Evolutionary conservation across 2,329 filamentous ascomycete genomes (phyloP).

Genomic region (Ophiosphaerella korrae): DNA sequence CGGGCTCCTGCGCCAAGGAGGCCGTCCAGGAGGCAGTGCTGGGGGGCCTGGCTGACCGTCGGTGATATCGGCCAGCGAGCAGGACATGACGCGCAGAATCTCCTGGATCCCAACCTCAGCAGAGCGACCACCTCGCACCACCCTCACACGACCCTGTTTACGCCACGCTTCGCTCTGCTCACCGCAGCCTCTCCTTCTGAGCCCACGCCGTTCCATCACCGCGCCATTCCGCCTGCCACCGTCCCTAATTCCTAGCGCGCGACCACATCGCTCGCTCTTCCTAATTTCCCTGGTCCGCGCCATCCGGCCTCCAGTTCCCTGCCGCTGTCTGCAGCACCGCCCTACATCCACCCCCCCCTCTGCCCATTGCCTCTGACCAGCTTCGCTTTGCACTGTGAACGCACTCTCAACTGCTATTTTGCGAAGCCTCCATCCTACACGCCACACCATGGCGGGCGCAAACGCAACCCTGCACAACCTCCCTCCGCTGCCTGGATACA

Average conservation of each 20-base stretch:
- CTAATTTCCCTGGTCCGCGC: slow-evolving; percentile 34
- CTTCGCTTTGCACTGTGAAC: not conserved
- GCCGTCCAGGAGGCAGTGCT: not conserved
- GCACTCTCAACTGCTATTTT: slow-evolving; percentile 5
- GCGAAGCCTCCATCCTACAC: slow-evolving; percentile 8
- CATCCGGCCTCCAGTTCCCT: slow-evolving; percentile 26
- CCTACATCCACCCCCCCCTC: slow-evolving; percentile 3
- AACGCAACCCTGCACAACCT: slow-evolving; percentile 62
- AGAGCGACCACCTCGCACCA: slow-evolving; percentile 21
- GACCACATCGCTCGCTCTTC: slow-evolving; percentile 24
- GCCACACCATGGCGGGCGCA: slow-evolving; percentile 52
- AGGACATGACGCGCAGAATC: slow-evolving; percentile 30
- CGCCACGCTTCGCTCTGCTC: slow-evolving; percentile 29
- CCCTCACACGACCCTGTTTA: slow-evolving; percentile 36
- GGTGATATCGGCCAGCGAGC: slow-evolving; percentile 1
- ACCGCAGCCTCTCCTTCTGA: slow-evolving; percentile 42
- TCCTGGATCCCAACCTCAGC: slow-evolving; percentile 1
- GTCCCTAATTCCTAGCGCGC: not conserved
- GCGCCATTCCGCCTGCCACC: too few species aligned
- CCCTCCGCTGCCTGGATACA: slow-evolving; percentile 85
- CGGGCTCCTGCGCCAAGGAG: slow-evolving; percentile 1
- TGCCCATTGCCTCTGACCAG: slow-evolving; percentile 1
- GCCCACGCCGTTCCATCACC: slow-evolving; percentile 6
- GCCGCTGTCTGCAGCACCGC: slow-evolving; percentile 7
- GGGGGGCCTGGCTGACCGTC: not conserved